Conservation (phyloP, 768 basidiomycete species). For the Mycena haematopus region DNA sequence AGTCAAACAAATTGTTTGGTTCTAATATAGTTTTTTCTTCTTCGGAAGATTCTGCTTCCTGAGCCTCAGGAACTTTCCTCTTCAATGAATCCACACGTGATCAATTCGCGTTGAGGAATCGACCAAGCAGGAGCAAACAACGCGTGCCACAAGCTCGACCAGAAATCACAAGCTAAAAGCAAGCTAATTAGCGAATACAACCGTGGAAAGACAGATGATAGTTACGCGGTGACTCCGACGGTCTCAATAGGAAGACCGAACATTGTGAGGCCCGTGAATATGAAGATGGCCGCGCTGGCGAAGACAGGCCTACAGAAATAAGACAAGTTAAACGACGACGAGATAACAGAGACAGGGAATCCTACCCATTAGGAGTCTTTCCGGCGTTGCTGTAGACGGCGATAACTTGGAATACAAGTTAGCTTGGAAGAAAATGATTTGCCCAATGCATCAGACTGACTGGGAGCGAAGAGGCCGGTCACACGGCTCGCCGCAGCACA, state of each 20-base stretch:
- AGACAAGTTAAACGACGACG: background rate
- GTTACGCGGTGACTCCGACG: constrained; percentile 26
- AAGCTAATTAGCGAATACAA: background rate
- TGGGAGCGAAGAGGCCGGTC: constrained; percentile 61
- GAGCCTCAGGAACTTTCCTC: too few relatives aligned
- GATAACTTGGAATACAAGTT: constrained; percentile 24
- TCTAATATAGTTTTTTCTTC: too few relatives aligned
- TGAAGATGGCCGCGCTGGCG: constrained; percentile 28
- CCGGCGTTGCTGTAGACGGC: constrained; percentile 30
- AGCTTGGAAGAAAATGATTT: background rate
- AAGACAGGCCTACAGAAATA: constrained; percentile 22
- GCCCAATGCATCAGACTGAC: constrained; percentile 8
- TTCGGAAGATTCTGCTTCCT: too few relatives aligned
- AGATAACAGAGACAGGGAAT: background rate
- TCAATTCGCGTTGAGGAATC: background rate
- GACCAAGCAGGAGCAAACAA: background rate
- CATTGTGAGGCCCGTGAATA: constrained; percentile 25
- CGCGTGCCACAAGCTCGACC: too few relatives aligned
- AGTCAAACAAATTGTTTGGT: too few relatives aligned
- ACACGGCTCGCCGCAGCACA: constrained; percentile 59
- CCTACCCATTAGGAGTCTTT: constrained; percentile 27
- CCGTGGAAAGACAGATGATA: background rate
- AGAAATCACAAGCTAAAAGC: constrained; percentile 12
- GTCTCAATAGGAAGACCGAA: constrained; percentile 27
- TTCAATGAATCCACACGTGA: background rate